These are phyloP conservation scores for Corniculantispora saksenae DNA, from an alignment of 2,329 filamentous ascomycete genomes.

Conservation along the genomic window DNA sequence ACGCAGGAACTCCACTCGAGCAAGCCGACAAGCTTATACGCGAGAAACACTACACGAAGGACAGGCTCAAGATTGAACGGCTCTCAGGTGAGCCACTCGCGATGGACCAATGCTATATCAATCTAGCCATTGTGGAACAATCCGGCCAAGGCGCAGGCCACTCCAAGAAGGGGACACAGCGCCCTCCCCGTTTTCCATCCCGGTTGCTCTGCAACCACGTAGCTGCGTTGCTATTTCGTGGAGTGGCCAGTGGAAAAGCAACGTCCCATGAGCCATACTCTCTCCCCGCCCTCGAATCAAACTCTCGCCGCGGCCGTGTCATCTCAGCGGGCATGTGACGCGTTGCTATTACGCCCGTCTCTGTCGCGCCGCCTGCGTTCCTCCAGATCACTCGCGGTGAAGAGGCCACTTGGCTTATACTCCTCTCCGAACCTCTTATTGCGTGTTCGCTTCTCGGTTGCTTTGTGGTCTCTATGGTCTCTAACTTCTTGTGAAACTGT, in stretches of 20 bases:
- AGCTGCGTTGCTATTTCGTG: neutral
- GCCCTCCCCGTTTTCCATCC: neutral
- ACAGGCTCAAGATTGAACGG: constrained; percentile 34
- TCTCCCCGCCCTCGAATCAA: neutral
- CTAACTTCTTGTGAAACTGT: neutral
- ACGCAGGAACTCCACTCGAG: neutral
- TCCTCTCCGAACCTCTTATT: neutral
- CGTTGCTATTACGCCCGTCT: neutral
- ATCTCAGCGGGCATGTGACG: neutral
- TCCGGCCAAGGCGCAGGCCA: neutral
- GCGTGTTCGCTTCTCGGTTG: neutral
- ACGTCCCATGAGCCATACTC: neutral
- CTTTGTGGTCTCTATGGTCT: neutral
- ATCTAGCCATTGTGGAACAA: constrained; percentile 38
- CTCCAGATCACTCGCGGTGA: neutral
- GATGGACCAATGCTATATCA: constrained; percentile 42
- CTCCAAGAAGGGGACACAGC: neutral
- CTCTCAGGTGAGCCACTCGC: constrained; percentile 35
- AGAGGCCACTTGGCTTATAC: neutral
- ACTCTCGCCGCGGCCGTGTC: neutral
- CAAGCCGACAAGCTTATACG: constrained; percentile 28
- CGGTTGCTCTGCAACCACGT: too few species aligned
- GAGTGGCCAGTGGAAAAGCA: neutral
- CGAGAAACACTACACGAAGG: constrained; percentile 25
- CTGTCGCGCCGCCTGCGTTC: neutral